Evolutionary conservation across 768 basidiomycete genomes (phyloP).

Genomic region (Gymnopilus dilepis): DNA sequence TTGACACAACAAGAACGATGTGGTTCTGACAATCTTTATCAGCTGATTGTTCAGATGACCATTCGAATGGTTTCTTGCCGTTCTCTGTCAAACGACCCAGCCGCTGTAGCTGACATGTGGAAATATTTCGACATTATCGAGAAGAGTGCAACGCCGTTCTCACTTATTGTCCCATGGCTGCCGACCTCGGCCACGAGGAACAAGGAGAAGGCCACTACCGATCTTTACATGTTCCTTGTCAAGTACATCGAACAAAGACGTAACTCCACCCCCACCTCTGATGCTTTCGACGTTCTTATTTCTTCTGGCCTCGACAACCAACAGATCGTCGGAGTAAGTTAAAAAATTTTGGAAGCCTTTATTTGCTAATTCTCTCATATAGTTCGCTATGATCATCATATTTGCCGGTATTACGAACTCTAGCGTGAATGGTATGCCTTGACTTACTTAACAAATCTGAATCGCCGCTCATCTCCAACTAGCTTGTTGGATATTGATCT

Average conservation of each 20-base stretch:
- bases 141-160: constrained; percentile 38
- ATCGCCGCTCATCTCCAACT: not conserved
- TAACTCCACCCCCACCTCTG: constrained; percentile 30
- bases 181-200: constrained; percentile 35
- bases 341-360: not conserved
- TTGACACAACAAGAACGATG: too few species aligned
- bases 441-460: too few species aligned
- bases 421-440: constrained; percentile 37
- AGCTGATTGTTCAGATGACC: constrained; percentile 44
- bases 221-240: constrained; percentile 32
- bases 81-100: constrained; percentile 34
- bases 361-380: not conserved
- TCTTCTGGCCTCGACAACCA: constrained; percentile 31
- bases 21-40: not conserved
- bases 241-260: constrained; percentile 34
- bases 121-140: constrained; percentile 35
- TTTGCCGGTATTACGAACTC: constrained; percentile 43
- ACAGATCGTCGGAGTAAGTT: constrained; percentile 29
- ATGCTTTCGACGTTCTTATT: constrained; percentile 42
- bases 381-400: constrained; percentile 38
- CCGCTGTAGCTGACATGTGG: constrained; percentile 26
- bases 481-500: constrained; percentile 45
- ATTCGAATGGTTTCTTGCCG: constrained; percentile 39
- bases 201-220: constrained; percentile 35
- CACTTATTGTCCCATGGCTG: constrained; percentile 41